phyloP scores from a whole-genome alignment of 306 rosid species.

The Biancaea sappan region DNA sequence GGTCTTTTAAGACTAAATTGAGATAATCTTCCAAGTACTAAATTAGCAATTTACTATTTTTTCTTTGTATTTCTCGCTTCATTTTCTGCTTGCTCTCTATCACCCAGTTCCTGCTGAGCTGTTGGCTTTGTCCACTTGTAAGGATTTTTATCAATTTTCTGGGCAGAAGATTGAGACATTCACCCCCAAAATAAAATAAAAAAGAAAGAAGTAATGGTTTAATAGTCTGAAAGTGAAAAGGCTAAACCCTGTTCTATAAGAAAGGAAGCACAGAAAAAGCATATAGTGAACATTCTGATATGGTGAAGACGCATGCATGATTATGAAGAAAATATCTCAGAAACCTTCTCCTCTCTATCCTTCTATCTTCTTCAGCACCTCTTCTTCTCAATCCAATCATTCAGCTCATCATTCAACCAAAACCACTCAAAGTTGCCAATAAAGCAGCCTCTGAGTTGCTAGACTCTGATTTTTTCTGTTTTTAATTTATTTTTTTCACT shows the following conservation, averaged over 20 bases:
- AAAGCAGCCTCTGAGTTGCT: not conserved
- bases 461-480: no score
- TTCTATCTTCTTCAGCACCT: not conserved
- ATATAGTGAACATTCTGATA: no score
- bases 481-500: no score
- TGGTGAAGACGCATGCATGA: not conserved
- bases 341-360: not conserved
- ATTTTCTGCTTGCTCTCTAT: no score
- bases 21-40: no score
- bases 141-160: conserved; percentile 16
- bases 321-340: not conserved
- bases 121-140: conserved; percentile 16
- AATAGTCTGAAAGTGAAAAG: not conserved
- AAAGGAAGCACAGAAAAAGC: not conserved
- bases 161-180: not conserved
- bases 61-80: no score
- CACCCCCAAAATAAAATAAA: not conserved
- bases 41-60: no score
- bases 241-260: not conserved
- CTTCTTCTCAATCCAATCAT: not conserved
- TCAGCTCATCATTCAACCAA: not conserved
- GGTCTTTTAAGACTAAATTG: no score
- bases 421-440: not conserved
- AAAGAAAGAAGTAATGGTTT: no score
- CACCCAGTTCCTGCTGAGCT: conserved; percentile 21